Evolutionary conservation across 176 grass and related monocot genomes (phyloP).

Genomic region (Oryza meridionalis): DNA sequence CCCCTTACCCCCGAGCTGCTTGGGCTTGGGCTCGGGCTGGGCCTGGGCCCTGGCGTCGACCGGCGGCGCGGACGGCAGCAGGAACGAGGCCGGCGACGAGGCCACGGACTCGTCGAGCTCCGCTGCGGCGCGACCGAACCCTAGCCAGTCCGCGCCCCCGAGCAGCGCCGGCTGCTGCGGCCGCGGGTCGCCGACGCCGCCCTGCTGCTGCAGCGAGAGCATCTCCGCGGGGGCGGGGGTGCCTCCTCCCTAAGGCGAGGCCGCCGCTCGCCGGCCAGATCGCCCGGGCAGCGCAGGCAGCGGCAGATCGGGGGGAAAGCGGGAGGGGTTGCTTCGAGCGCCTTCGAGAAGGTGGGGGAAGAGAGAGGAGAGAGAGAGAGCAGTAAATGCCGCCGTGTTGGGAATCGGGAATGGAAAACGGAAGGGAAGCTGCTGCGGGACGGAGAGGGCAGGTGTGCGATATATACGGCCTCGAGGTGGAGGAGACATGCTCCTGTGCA

Average conservation of each 20-base stretch:
- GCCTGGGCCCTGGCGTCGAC: constrained; percentile 48
- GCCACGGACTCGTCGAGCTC: constrained; percentile 41
- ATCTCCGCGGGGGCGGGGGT: constrained; percentile 33
- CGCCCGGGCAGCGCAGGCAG: not conserved
- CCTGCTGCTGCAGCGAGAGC: constrained; percentile 50
- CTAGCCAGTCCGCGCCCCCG: constrained; percentile 48
- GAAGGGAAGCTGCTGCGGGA: constrained; percentile 10
- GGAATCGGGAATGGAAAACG: constrained; percentile 25
- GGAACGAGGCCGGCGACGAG: constrained; percentile 39
- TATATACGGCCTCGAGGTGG: not conserved
- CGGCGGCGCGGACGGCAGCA: constrained; percentile 35
- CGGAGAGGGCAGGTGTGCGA: not conserved
- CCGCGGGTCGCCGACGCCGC: constrained; percentile 27
- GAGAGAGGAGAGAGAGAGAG: not conserved
- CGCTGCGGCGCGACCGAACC: constrained; percentile 25
- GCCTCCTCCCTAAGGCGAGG: constrained; percentile 33
- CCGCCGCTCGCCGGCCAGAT: constrained; percentile 34
- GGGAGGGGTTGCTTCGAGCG: not conserved
- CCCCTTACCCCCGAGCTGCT: constrained; percentile 49
- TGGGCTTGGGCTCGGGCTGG: constrained; percentile 43
- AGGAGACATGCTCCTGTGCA: not conserved
- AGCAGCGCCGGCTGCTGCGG: constrained; percentile 34
- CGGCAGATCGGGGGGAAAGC: not conserved
- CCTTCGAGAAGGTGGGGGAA: constrained; percentile 7
- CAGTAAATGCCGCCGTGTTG: constrained; percentile 19